A percentile compares a stretch with the other conserved stretches of the same genome.
Evolutionary conservation across 495 filamentous ascomycete genomes (phyloP).

Genomic region (Neurospora terricola): DNA sequence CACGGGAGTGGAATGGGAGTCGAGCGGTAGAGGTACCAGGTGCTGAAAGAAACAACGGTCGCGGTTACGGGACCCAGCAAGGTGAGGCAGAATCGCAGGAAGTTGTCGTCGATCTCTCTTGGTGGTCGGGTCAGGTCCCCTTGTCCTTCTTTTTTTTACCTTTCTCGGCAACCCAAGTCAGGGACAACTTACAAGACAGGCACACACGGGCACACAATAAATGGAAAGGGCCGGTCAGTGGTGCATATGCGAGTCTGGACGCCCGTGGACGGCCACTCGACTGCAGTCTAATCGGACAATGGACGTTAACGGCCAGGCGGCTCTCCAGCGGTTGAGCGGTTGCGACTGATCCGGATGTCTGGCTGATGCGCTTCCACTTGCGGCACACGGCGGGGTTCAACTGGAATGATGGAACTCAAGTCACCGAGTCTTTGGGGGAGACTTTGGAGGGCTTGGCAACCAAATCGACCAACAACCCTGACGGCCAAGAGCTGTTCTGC

Average conservation of each 20-base stretch:
- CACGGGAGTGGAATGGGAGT: background rate
- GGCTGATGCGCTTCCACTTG: background rate
- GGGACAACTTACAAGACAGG: background rate
- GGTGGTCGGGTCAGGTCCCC: background rate
- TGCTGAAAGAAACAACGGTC: background rate
- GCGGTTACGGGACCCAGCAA: background rate
- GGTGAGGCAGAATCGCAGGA: background rate
- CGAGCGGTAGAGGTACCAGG: background rate
- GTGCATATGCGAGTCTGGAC: background rate
- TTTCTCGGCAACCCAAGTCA: background rate
- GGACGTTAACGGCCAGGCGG: background rate
- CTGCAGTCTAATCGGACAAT: background rate
- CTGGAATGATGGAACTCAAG: background rate
- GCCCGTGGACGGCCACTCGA: background rate
- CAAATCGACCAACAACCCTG: background rate
- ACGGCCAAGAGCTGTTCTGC: background rate
- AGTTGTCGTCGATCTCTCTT: background rate
- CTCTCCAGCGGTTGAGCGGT: background rate
- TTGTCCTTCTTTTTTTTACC: background rate
- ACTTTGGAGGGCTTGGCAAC: background rate
- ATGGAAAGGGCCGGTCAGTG: background rate
- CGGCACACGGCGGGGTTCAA: background rate
- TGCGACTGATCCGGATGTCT: background rate
- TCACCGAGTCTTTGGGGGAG: background rate
- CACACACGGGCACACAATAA: background rate